A percentile compares a stretch with the other conserved stretches of the same genome.
Conservation (phyloP, 805 yeast genomes). For the Ogataea neopini region DNA sequence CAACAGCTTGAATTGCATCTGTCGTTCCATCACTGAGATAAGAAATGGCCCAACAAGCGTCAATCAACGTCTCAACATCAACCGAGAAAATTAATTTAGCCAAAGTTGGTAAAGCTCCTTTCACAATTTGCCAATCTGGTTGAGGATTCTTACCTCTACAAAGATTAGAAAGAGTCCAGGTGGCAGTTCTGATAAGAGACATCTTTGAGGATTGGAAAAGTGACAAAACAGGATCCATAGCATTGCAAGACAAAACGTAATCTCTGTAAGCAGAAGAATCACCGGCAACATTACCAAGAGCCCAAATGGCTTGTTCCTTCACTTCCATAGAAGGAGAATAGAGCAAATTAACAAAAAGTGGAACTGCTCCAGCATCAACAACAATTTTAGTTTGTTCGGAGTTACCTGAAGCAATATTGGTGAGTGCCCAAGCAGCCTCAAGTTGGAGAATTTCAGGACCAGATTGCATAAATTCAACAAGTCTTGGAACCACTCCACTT, state of each 20-base stretch:
- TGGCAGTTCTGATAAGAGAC: conserved; percentile 92
- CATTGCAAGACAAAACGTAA: conserved; percentile 78
- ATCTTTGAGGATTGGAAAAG: conserved; percentile 80
- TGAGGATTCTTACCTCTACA: conserved; percentile 97
- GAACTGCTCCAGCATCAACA: conserved; percentile 92
- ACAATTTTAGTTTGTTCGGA: conserved; percentile 88
- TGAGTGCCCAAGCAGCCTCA: conserved; percentile 99
- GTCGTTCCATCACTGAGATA: conserved; percentile 91
- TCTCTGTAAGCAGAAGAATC: conserved; percentile 91
- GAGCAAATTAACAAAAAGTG: conserved; percentile 80
- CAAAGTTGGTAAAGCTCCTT: conserved; percentile 85
- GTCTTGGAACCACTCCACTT: conserved; percentile 88
- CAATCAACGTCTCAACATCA: conserved; percentile 91
- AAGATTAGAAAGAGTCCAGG: conserved; percentile 95
- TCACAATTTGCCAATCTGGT: conserved; percentile 91
- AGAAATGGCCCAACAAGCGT: conserved; percentile 98
- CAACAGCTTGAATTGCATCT: conserved; percentile 93
- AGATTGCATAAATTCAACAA: conserved; percentile 80
- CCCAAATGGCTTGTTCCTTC: conserved; percentile 99
- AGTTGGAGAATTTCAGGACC: conserved; percentile 88
- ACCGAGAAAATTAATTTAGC: conserved; percentile 87
- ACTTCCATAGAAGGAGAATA: conserved; percentile 84
- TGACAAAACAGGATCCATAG: conserved; percentile 83
- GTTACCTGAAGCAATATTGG: conserved; percentile 94
- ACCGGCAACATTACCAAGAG: conserved; percentile 98